Base-by-base conservation (phyloP, 1,284 basidiomycete genomes). In the Hypsizygus ulmarius region DNA sequence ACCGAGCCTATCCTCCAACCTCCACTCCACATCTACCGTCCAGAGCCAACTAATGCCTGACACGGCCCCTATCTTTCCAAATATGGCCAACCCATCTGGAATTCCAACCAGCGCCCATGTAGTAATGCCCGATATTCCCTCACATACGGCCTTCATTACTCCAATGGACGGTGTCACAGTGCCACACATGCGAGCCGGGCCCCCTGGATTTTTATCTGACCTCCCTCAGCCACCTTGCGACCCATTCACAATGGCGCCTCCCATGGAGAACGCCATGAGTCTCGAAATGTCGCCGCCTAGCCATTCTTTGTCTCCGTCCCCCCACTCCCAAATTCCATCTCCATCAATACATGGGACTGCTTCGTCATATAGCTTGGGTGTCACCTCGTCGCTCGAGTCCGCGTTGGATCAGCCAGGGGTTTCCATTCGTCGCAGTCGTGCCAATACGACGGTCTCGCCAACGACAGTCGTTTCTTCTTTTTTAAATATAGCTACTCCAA, bases 381-480 rank as follows among this genome's bases (percentile, higher is more conserved):
- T 66, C n/a, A 65, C 71, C 11, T 74, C 75, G 3, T 74, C 79
- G 32, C 60, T 77, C n/a, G 71, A 73, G 35, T 68, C 72, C 49
- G 71, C 74, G 19, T 65, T 77, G 39, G 73, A 74, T 51, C 67
- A 67, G 12, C 55, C 64, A n/a, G 59, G 54, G 37, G 57, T 65
- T 15, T 51, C 65, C 10, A 60, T 56, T 15, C 59, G 53, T 16
- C 70, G 67, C 36, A 70, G 67, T 59, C 66, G 68, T 35, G 64
- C 67, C 15, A 71, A 66, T 52, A 65, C 69, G 7, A 68, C 72
- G 14, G 50, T 54, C 27, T 62, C 63, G 2, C 59, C 63, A 19
- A 51, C 50, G 37, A 51, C 59, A 41, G 27, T 53, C 34, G 45
- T 58, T 21, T 43, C 60, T 4, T 47, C 54, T 9, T 59, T 56